Evolutionary conservation across 208 protist genomes (phyloP), one percentile per base, ranked within the genome.

Genomic region (Trypanosoma cruzi): DNA sequence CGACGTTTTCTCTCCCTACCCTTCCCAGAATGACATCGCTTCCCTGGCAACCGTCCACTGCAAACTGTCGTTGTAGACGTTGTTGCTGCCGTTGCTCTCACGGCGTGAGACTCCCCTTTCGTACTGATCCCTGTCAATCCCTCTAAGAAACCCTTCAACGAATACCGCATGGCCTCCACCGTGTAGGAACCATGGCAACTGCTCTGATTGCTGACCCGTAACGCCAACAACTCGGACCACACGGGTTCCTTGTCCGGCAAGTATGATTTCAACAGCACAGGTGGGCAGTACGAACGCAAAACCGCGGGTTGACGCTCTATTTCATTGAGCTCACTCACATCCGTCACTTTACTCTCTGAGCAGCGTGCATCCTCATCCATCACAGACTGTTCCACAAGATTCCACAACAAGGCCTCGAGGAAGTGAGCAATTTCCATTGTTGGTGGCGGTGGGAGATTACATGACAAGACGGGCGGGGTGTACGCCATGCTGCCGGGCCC

Each of bases 161-260:
- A 52, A 64, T 80, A 91, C 48, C 55, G 53, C 52, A 80, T 56
- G 0, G 79, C 80, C 26, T 56, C 18, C 31, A 88, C 75, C 18
- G 54, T 58, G 76, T 85, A 95, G 36, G 50, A 63, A 31, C 81
- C 86, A 31, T 80, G 65, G 52, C 89, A 92, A 42, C 89, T 86
- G 0, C 80, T 91, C 65, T 80, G 74, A 76, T 92, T 95, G 24
- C 56, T 52, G 29, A 93, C 2, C 24, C 74, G 56, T 4, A 93
- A 40, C 6, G 56, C 71, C 32, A 90, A 52, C 42, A 71, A 60
- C 32, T 77, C 75, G 5, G 64, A 71, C 64, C 75, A 82, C 29
- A 90, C 63, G 0, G 88, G 88, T n/a, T 83, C 71, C n/a, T 82
- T 64, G 44, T 89, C 81, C 1, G 83, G 77, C 37, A 93, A 76